Percentiles rank a stretch among this genome's conserved stretches.
Evolutionary conservation across 169 alveolate genomes (phyloP).

Genomic region (Eimeria tenella): DNA sequence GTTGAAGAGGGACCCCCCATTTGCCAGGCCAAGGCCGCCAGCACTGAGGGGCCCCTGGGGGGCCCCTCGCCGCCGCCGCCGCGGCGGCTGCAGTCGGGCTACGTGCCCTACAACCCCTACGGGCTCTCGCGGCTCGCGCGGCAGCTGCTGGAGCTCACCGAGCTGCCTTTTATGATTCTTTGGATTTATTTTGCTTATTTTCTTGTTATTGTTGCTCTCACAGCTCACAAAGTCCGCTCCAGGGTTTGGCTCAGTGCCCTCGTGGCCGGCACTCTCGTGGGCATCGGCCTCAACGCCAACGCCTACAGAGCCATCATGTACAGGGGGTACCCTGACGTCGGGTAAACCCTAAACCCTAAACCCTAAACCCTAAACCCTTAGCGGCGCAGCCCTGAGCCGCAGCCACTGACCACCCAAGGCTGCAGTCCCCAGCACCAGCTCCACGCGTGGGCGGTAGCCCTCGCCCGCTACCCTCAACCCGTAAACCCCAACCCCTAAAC

Average conservation of each 20-base stretch:
- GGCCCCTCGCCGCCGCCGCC: slow-evolving; percentile 19
- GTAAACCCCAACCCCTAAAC: slow-evolving; percentile 32
- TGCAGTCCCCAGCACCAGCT: no score
- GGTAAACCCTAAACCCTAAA: slow-evolving; percentile 14
- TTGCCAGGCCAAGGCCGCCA: slow-evolving; percentile 20
- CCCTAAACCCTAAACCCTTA: slow-evolving; percentile 31
- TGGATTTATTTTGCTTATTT: slow-evolving; percentile 80
- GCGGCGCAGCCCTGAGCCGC: no score
- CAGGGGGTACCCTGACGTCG: slow-evolving; percentile 74
- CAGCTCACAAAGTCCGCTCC: slow-evolving; percentile 56
- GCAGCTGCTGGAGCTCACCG: slow-evolving; percentile 69
- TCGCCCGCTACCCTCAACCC: not conserved
- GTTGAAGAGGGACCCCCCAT: slow-evolving; percentile 13
- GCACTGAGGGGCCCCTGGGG: slow-evolving; percentile 3
- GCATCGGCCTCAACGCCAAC: slow-evolving; percentile 81
- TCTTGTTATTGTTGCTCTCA: slow-evolving; percentile 76
- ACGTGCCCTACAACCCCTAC: slow-evolving; percentile 73
- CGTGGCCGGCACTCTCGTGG: slow-evolving; percentile 81
- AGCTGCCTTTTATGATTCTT: slow-evolving; percentile 78
- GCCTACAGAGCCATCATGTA: slow-evolving; percentile 79
- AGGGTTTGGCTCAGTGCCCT: slow-evolving; percentile 79
- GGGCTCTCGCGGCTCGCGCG: slow-evolving; percentile 51
- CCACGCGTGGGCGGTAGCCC: not conserved
- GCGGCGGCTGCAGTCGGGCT: slow-evolving; percentile 58
- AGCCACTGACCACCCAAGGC: no score